A percentile compares a stretch with the other conserved stretches of the same genome.
These are phyloP conservation scores for Sinapis alba DNA, from an alignment of 441 rosid species.

Conservation along the genomic window DNA sequence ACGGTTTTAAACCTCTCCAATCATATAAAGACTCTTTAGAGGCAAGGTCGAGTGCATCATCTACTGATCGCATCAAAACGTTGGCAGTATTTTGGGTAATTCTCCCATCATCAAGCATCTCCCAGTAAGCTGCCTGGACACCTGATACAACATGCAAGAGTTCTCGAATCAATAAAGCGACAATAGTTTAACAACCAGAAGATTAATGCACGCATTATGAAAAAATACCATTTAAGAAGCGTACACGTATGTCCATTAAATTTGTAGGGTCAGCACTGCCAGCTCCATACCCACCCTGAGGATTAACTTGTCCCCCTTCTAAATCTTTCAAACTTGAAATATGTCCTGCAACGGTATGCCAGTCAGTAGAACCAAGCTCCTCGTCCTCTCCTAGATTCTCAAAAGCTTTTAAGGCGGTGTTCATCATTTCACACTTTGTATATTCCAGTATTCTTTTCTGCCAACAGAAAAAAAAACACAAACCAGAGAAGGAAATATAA, in stretches of 20 bases:
- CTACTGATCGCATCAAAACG: constrained; percentile 86
- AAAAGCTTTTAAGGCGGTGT: constrained; percentile 77
- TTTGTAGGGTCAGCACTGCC: constrained; percentile 56
- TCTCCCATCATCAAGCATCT: constrained; percentile 95
- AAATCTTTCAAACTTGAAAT: constrained; percentile 63
- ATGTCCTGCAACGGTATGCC: constrained; percentile 75
- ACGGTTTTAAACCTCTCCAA: constrained; percentile 74
- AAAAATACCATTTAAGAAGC: constrained; percentile 81
- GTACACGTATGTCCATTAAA: constrained; percentile 75
- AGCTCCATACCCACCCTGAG: constrained; percentile 49
- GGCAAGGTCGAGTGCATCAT: constrained; percentile 79
- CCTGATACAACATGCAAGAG: constrained; percentile 52
- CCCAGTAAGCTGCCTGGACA: constrained; percentile 97
- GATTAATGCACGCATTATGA: too few relatives aligned
- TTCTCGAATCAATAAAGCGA: background rate
- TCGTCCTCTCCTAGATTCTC: constrained; percentile 90
- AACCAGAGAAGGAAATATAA: background rate
- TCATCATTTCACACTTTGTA: constrained; percentile 90
- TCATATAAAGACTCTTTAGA: constrained; percentile 68
- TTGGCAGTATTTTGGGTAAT: constrained; percentile 63
- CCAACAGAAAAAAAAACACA: constrained; percentile 24
- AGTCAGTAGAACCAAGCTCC: constrained; percentile 95
- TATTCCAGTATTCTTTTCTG: constrained; percentile 83
- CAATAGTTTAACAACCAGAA: background rate
- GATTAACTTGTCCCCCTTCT: constrained; percentile 54